Conservation (phyloP, 2,329 filamentous ascomycete species). For the Phialophora macrospora region DNA sequence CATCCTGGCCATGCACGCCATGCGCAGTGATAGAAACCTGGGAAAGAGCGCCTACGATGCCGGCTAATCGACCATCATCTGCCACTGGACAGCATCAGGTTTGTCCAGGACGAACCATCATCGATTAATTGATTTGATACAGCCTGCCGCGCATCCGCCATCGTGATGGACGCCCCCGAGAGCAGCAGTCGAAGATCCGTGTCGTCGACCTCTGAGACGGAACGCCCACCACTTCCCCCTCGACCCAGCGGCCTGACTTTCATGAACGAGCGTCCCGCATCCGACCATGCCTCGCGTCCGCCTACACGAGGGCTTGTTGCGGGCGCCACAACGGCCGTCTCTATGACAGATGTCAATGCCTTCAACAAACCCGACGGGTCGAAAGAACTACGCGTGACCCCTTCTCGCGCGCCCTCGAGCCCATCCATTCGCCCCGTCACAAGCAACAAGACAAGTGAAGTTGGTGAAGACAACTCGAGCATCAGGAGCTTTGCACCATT, state of each 20-base stretch:
- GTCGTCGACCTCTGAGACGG: conserved; percentile 41
- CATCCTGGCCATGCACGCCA: conserved; percentile 20
- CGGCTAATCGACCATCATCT: conserved; percentile 12
- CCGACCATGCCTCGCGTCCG: conserved; percentile 42
- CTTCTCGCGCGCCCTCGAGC: conserved; percentile 46
- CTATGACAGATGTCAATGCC: conserved; percentile 78
- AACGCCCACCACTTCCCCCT: conserved; percentile 54
- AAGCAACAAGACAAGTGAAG: conserved; percentile 56
- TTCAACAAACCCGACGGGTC: conserved; percentile 73
- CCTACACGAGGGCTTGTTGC: conserved; percentile 54
- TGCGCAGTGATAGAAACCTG: conserved; percentile 17
- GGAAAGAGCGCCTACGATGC: conserved; percentile 28
- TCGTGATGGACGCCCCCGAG: conserved; percentile 13
- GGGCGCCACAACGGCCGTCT: conserved; percentile 82
- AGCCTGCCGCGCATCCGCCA: not conserved
- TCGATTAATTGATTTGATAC: not conserved
- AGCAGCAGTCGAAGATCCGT: not conserved
- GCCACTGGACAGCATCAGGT: conserved; percentile 18
- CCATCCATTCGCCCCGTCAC: conserved; percentile 45
- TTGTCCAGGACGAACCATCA: conserved; percentile 14
- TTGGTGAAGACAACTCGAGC: conserved; percentile 55
- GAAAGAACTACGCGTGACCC: conserved; percentile 63
- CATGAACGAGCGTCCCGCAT: conserved; percentile 38
- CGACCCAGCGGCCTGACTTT: conserved; percentile 46
- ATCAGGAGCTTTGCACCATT: conserved; percentile 58